These are phyloP conservation scores for Xerocomus spinulosus DNA, from an alignment of 768 basidiomycete genomes.

Conservation along the genomic window DNA sequence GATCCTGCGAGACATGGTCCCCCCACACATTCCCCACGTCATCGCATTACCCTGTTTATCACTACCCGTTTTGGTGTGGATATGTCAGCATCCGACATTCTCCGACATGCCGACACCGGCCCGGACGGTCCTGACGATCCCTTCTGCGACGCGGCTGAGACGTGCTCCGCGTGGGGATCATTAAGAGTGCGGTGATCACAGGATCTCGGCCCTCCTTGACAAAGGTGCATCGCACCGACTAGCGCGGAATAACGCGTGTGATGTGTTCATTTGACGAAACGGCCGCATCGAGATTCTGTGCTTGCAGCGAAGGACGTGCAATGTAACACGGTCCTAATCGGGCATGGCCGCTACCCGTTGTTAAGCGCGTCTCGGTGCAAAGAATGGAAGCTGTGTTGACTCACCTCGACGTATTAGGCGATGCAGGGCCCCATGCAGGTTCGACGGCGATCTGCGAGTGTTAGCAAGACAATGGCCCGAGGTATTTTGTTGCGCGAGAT, in stretches of 20 bases:
- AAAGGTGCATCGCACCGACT: constrained; percentile 20
- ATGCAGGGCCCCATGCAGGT: constrained; percentile 21
- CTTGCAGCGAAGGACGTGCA: constrained; percentile 1
- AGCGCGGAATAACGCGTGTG: constrained; percentile 19
- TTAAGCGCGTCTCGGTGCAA: constrained; percentile 25
- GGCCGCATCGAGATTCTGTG: constrained; percentile 21
- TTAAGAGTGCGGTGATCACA: constrained; percentile 14
- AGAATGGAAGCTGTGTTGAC: constrained; percentile 28
- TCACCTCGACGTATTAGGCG: too few species aligned
- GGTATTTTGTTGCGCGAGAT: constrained; percentile 25
- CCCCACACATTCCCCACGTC: constrained; percentile 22
- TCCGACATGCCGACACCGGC: constrained; percentile 22
- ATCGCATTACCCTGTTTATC: constrained; percentile 13
- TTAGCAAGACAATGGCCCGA: too few species aligned
- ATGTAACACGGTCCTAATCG: constrained; percentile 10
- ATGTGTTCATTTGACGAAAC: constrained; percentile 19
- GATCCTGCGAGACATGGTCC: constrained; percentile 23
- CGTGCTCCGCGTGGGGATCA: constrained; percentile 21
- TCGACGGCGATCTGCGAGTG: constrained; percentile 22
- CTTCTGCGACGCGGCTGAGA: constrained; percentile 25
- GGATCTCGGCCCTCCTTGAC: constrained; percentile 14
- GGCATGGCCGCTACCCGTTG: constrained; percentile 10
- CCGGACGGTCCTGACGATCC: constrained; percentile 31
- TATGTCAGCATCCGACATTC: constrained; percentile 25
- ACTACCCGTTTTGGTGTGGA: constrained; percentile 7